Evolutionary conservation across 495 filamentous ascomycete species (phyloP).

Genomic region (Penicillium dipodomyicola): DNA sequence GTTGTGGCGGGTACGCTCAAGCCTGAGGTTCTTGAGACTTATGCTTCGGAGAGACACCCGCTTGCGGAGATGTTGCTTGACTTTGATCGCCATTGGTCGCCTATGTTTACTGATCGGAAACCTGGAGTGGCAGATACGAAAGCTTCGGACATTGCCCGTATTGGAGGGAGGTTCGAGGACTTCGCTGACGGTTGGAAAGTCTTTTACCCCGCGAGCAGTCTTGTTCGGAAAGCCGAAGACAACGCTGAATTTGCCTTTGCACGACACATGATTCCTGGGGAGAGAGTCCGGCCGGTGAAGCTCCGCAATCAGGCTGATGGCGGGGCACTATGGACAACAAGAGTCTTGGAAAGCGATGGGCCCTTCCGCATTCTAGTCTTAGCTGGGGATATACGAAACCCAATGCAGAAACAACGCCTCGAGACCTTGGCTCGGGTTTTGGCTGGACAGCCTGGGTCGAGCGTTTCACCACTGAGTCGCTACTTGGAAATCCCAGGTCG

Average conservation of each 20-base stretch:
- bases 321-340: slow-evolving; percentile 48
- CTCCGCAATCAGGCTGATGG: slow-evolving; percentile 55
- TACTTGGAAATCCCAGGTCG: slow-evolving; percentile 35
- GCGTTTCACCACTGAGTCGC: slow-evolving; percentile 26
- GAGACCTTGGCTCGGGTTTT: slow-evolving; percentile 44
- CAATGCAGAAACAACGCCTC: slow-evolving; percentile 44
- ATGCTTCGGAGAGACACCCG: slow-evolving; percentile 65
- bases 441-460: slow-evolving; percentile 14
- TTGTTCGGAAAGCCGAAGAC: slow-evolving; percentile 27
- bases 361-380: slow-evolving; percentile 61
- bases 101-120: slow-evolving; percentile 19
- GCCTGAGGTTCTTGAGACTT: slow-evolving; percentile 62
- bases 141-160: slow-evolving; percentile 26
- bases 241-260: slow-evolving; percentile 25
- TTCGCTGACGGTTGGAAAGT: slow-evolving; percentile 41
- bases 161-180: slow-evolving; percentile 25
- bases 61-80: slow-evolving; percentile 69
- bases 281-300: slow-evolving; percentile 51
- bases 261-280: slow-evolving; percentile 44
- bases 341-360: slow-evolving; percentile 49
- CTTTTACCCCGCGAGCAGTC: slow-evolving; percentile 32
- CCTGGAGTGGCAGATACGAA: slow-evolving; percentile 8
- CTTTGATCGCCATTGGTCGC: slow-evolving; percentile 54
- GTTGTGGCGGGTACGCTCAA: slow-evolving; percentile 58
- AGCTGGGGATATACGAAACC: slow-evolving; percentile 52